phyloP scores from a whole-genome alignment of 1,284 basidiomycete species.

The Tausonia pullulans region DNA sequence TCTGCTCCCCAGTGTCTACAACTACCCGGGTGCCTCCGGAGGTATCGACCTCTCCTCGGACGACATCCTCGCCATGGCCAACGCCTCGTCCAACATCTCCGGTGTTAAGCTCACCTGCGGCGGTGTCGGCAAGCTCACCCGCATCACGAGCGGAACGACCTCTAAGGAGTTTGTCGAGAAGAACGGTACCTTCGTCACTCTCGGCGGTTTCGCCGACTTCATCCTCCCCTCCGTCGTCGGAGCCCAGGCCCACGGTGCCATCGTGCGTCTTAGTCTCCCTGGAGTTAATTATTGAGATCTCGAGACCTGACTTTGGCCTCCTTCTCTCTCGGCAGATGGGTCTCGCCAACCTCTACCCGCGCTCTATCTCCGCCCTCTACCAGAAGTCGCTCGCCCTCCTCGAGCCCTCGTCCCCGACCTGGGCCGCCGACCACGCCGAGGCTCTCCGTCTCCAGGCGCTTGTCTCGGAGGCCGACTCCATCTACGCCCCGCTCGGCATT shows the following conservation, averaged over 20 bases:
- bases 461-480: conserved; percentile 64
- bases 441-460: conserved; percentile 67
- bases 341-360: conserved; percentile 40
- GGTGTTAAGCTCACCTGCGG: conserved; percentile 86
- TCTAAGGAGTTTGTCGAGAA: conserved; percentile 45
- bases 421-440: conserved; percentile 46
- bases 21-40: conserved; percentile 61
- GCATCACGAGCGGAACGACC: conserved; percentile 55
- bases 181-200: conserved; percentile 59
- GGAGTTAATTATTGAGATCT: conserved; percentile 23
- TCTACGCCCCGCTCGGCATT: conserved; percentile 65
- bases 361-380: conserved; percentile 52
- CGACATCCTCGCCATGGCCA: conserved; percentile 64
- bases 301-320: background rate
- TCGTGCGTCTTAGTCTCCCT: conserved; percentile 69
- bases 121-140: conserved; percentile 77
- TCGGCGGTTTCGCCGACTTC: conserved; percentile 70
- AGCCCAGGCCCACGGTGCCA: conserved; percentile 63
- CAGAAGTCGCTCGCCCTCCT: conserved; percentile 43
- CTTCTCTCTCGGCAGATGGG: conserved; percentile 42
- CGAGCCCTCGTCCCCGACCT: conserved; percentile 41
- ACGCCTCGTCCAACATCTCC: conserved; percentile 41
- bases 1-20: conserved; percentile 10
- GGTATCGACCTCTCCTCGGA: conserved; percentile 81
- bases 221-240: conserved; percentile 53